Evolutionary conservation across 805 yeast species (phyloP), one percentile per base, ranked within the genome.

Genomic region (Tetrapisispora taiwanensis): DNA sequence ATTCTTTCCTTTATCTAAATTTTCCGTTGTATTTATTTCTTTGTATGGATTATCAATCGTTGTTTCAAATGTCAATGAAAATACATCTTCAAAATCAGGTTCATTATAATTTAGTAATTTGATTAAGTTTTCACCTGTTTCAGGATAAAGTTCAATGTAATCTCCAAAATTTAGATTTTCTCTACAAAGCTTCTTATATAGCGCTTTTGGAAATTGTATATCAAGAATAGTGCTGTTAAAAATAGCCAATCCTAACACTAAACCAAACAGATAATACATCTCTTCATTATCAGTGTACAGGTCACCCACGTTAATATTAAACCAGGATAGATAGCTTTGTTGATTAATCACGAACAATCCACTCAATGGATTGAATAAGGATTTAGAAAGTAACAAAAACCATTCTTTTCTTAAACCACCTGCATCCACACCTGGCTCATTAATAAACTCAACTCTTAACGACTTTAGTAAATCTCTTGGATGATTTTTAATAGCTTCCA

Each of bases 381-480:
- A 81, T 46, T 75, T 75, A 1, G 84, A 79, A 33, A 92, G 66
- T 33, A 89, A 63, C 39, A 78, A 68, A 61, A 92, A 89, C 98
- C 98, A 90, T 56, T 90, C 98, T 56, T 88, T 89, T 54, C 82
- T 78, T 46, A 90, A 70, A 0, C 98, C 98, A 2, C 98, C 97
- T 0, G 88, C 97, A 66, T 90, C 98, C 19, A 90, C 75, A 0
- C 97, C 98, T 0, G 89, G 94, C 57, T 90, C 98, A 47, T 80
- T 80, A 4, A 81, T 66, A 60, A 92, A 90, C 53, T 84, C 89
- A 8, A 92, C 81, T 48, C 78, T 73, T 27, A 90, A 63, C 1
- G 86, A 75, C 56, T 89, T 88, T 53, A 82, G 78, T 46, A 88
- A 68, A 54, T 84, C 85, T 10, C 61, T 59, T 35, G 68, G 71